These are phyloP conservation scores for Suillus americanus DNA, from an alignment of 768 basidiomycete genomes.

Conservation along the genomic window DNA sequence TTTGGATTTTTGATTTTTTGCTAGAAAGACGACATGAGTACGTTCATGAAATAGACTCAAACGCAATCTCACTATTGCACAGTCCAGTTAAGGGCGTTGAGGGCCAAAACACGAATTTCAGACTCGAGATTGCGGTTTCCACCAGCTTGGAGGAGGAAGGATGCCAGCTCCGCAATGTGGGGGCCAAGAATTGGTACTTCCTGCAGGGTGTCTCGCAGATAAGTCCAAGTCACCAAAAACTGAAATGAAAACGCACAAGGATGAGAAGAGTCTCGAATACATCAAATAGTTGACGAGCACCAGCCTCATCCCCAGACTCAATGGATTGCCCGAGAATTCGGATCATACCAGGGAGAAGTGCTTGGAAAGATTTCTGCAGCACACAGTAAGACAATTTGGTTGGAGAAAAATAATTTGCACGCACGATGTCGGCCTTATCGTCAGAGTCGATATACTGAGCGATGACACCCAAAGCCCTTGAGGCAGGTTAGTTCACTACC, in stretches of 20 bases:
- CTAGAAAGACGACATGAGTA: constrained; percentile 38
- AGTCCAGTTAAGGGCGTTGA: constrained; percentile 96
- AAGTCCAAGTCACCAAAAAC: constrained; percentile 1
- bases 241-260: constrained; percentile 51
- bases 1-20: constrained; percentile 96
- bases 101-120: constrained; percentile 84
- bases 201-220: constrained; percentile 36
- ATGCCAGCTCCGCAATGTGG: constrained; percentile 81
- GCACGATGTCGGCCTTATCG: constrained; percentile 83
- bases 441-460: constrained; percentile 90
- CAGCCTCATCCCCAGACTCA: constrained; percentile 73
- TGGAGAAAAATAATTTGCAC: constrained; percentile 25
- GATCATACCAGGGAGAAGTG: constrained; percentile 84
- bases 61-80: constrained; percentile 77
- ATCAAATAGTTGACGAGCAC: constrained; percentile 89
- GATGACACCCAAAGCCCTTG: constrained; percentile 83
- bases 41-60: neutral
- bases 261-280: constrained; percentile 95
- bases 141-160: constrained; percentile 86
- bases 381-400: constrained; percentile 4
- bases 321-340: constrained; percentile 84
- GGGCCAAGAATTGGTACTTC: constrained; percentile 93
- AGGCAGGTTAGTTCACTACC: constrained; percentile 9
- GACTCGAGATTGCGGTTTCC: constrained; percentile 72
- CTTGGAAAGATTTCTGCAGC: constrained; percentile 80